A percentile compares a stretch with the other conserved stretches of the same genome.
Evolutionary conservation across 2,329 filamentous ascomycete species (phyloP).

Genomic region (Arachnomyces sp.): DNA sequence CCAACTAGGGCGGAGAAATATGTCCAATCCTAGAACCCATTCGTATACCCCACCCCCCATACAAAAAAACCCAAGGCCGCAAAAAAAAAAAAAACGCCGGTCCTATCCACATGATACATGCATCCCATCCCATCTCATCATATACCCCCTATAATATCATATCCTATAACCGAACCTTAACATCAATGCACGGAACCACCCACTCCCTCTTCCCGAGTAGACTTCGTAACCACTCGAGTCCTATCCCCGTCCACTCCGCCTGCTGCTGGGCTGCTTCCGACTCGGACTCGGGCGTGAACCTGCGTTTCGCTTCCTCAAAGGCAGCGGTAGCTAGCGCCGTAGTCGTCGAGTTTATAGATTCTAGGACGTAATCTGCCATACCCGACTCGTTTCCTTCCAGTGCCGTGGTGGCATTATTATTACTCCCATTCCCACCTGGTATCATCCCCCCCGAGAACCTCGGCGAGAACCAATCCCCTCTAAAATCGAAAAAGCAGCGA

Average conservation of each 20-base stretch:
- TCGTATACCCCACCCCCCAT: no score
- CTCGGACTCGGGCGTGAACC: constrained; percentile 20
- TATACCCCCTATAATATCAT: constrained; percentile 14
- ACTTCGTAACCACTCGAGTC: constrained; percentile 77
- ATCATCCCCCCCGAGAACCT: no score
- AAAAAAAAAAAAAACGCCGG: no score
- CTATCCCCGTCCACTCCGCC: constrained; percentile 65
- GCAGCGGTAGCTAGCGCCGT: constrained; percentile 59
- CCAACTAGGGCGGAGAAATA: no score
- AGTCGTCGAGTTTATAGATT: constrained; percentile 60
- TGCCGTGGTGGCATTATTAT: constrained; percentile 21
- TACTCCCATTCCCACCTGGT: no score
- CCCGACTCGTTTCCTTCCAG: constrained; percentile 19
- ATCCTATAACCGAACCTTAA: constrained; percentile 72
- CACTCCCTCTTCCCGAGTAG: constrained; percentile 77
- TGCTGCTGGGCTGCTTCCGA: constrained; percentile 31
- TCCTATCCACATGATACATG: neutral
- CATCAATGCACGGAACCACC: constrained; percentile 83
- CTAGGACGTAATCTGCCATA: constrained; percentile 30
- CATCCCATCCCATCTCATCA: neutral
- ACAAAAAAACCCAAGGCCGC: no score
- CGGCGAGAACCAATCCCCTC: constrained; percentile 88
- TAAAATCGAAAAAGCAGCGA: constrained; percentile 86
- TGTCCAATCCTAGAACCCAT: no score
- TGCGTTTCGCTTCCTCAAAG: constrained; percentile 50